Percentiles rank a stretch among this genome's conserved stretches.
Conservation (phyloP, 768 basidiomycete species). For the Termitomyces sp. region DNA sequence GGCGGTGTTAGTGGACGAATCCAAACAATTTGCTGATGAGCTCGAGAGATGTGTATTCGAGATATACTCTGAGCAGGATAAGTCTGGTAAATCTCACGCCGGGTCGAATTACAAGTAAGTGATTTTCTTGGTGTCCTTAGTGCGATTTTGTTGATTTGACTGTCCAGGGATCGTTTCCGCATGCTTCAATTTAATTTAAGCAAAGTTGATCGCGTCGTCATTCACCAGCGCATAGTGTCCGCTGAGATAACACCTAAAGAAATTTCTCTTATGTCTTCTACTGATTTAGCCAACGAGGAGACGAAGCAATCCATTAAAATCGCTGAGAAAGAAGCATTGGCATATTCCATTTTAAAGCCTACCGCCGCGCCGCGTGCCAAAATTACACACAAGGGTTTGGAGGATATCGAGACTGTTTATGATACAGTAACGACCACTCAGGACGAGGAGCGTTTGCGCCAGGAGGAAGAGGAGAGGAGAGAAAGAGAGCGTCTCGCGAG, state of each 20-base stretch:
- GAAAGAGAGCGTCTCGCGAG: constrained; percentile 69
- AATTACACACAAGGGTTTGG: constrained; percentile 89
- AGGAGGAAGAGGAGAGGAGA: constrained; percentile 65
- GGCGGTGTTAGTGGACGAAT: constrained; percentile 47
- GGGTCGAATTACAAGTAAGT: constrained; percentile 79
- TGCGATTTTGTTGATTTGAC: neutral
- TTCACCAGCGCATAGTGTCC: constrained; percentile 77
- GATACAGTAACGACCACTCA: constrained; percentile 35
- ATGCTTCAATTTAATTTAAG: constrained; percentile 87
- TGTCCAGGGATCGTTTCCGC: constrained; percentile 78
- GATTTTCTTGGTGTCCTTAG: neutral
- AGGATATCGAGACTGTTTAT: constrained; percentile 82
- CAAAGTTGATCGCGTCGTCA: constrained; percentile 72
- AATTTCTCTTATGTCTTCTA: constrained; percentile 82
- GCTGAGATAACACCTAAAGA: constrained; percentile 63
- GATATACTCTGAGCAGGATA: constrained; percentile 75
- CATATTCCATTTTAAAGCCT: constrained; percentile 80
- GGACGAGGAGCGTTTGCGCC: constrained; percentile 56
- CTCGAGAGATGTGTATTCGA: constrained; percentile 78
- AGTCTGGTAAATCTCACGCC: constrained; percentile 55
- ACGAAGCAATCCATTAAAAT: constrained; percentile 77
- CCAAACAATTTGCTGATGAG: constrained; percentile 62
- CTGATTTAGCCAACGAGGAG: constrained; percentile 87
- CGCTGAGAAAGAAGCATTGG: constrained; percentile 78
- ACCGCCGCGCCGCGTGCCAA: constrained; percentile 65